Evolutionary conservation across 768 basidiomycete species (phyloP).

Genomic region (Leucosporidium scottii): DNA sequence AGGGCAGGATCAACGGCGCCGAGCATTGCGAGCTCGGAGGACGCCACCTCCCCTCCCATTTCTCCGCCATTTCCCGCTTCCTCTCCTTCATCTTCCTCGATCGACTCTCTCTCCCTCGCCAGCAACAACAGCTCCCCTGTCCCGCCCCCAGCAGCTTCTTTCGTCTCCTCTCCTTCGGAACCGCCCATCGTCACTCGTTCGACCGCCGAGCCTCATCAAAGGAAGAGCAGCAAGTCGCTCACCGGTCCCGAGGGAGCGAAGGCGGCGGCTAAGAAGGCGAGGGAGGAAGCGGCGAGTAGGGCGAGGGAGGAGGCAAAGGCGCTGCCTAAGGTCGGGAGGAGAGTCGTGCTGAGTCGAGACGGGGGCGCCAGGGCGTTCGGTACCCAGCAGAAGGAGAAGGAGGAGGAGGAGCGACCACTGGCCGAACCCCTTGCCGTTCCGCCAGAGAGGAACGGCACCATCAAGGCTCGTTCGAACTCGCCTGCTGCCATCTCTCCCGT

Average conservation of each 20-base stretch:
- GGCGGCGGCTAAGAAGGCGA: conserved; percentile 27
- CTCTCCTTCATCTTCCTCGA: not conserved
- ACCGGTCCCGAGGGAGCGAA: conserved; percentile 26
- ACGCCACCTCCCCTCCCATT: not conserved
- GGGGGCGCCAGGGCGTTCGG: not conserved
- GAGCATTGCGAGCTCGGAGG: not conserved
- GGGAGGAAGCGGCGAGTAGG: conserved; percentile 15
- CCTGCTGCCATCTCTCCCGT: not conserved
- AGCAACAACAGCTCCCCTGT: not conserved
- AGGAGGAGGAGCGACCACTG: not conserved
- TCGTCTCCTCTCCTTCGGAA: not conserved
- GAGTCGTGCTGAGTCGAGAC: conserved; percentile 9
- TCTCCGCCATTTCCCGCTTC: not conserved
- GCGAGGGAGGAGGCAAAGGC: conserved; percentile 19
- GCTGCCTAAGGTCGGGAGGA: conserved; percentile 14
- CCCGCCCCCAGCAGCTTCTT: not conserved
- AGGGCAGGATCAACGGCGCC: not conserved
- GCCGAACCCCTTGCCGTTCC: not conserved
- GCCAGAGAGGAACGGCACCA: not conserved
- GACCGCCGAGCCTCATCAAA: not conserved
- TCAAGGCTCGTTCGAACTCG: not conserved
- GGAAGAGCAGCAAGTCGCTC: conserved; percentile 3
- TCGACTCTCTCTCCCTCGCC: conserved; percentile 12
- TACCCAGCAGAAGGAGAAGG: not conserved
- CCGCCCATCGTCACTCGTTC: not conserved